A percentile compares a stretch with the other conserved stretches of the same genome.
These are phyloP conservation scores for Isatis tinctoria DNA, from an alignment of 345 rosid species.

Conservation along the genomic window DNA sequence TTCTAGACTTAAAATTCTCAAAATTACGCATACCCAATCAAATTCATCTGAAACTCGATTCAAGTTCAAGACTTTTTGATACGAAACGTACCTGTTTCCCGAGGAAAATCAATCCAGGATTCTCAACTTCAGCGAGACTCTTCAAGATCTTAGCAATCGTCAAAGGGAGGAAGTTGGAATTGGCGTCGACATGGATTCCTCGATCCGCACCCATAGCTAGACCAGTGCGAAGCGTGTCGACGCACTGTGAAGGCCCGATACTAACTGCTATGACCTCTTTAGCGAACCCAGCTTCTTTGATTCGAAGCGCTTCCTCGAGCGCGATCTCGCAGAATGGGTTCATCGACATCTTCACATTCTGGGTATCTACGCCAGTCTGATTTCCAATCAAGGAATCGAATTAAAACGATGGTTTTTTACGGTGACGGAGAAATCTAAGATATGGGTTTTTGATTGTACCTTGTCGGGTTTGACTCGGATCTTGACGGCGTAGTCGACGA, in stretches of 20 bases:
- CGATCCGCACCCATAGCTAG: constrained; percentile 97
- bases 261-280: constrained; percentile 79
- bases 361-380: constrained; percentile 88
- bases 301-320: constrained; percentile 79
- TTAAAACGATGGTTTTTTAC: background rate
- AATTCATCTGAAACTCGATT: too few relatives aligned
- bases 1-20: too few relatives aligned
- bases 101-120: constrained; percentile 69
- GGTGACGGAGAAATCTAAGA: background rate
- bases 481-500: constrained; percentile 91
- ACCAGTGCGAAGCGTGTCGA: constrained; percentile 87
- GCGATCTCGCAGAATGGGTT: constrained; percentile 98
- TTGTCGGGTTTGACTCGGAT: constrained; percentile 91
- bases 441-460: constrained; percentile 37
- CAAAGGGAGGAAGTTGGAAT: constrained; percentile 49
- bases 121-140: constrained; percentile 69
- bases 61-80: too few relatives aligned
- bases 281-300: constrained; percentile 80
- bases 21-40: too few relatives aligned
- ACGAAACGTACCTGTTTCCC: constrained; percentile 89
- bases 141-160: constrained; percentile 76
- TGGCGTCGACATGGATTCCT: constrained; percentile 68
- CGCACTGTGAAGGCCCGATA: constrained; percentile 66
- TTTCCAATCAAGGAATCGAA: background rate
- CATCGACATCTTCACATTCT: constrained; percentile 97